phyloP scores from a whole-genome alignment of 192 early-diverging fungal genomes.

The Pilaira anomala region DNA sequence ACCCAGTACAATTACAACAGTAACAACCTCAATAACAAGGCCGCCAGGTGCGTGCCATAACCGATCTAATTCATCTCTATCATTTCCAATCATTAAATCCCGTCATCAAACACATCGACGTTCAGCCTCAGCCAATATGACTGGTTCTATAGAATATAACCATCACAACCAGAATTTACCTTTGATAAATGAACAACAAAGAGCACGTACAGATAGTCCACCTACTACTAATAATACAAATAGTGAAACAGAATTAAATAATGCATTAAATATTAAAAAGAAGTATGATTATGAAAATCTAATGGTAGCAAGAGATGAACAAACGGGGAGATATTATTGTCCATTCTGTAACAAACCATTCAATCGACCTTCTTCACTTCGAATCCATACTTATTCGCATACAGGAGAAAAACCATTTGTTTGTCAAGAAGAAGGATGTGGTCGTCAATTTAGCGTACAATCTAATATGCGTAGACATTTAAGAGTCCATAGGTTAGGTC shows the following conservation, averaged over 20 bases:
- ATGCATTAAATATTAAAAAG: constrained; percentile 12
- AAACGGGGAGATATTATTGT: constrained; percentile 52
- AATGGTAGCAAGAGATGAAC: constrained; percentile 10
- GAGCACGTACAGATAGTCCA: constrained; percentile 16
- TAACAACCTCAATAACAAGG: background rate
- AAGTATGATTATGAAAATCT: background rate
- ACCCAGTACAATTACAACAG: background rate
- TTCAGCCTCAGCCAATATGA: constrained; percentile 15
- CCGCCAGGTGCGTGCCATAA: constrained; percentile 20
- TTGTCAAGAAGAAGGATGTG: constrained; percentile 63
- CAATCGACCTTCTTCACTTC: constrained; percentile 64
- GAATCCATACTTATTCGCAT: constrained; percentile 73
- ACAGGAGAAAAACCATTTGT: constrained; percentile 76
- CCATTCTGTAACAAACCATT: constrained; percentile 62
- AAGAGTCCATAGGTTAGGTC: constrained; percentile 46
- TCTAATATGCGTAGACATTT: constrained; percentile 74
- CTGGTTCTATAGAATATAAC: background rate
- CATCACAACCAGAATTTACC: too few relatives aligned
- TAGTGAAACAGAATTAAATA: background rate
- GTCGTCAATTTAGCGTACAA: constrained; percentile 64
- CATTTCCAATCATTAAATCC: background rate
- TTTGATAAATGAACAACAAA: background rate
- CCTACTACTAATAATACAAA: background rate
- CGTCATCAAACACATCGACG: constrained; percentile 15
- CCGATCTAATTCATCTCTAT: constrained; percentile 13